Evolutionary conservation across 768 basidiomycete species (phyloP), one percentile per base, ranked within the genome.

Genomic region (Rhizopogon vesiculosus): DNA sequence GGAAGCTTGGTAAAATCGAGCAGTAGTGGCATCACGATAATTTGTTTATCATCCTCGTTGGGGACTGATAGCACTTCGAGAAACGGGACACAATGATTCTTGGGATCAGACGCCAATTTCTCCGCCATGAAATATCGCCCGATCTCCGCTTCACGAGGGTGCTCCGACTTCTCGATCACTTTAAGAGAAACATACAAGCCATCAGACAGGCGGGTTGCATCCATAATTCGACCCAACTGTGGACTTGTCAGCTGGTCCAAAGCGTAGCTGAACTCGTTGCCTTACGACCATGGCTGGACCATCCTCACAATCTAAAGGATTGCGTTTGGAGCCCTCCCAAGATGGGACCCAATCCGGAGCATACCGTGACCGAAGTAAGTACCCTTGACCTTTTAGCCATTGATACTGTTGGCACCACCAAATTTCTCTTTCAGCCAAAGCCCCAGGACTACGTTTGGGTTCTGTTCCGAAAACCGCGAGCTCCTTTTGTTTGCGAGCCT

Each of bases 261-360:
- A 22, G 22, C 2, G 22, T 2, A 22, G 22, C 22, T 22, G 22
- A 22, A 2, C 22, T 22, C 2, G 22, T 2, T 1, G 22, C 22
- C 22, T 22, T 2, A 22, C 22, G 2, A 1, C 1, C 2, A 22
- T 22, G 22, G 2, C 22, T 2, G 1, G 22, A 1, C 22, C 50
- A 25, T 25, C 55, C 39, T 59, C 57, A 38, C 57, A 59, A 29
- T 3, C 5, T 12, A 40, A 33, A 5, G 28, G 25, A 13, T 22
- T 4, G 9, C 35, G 55, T 1, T 50, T 42, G 8, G 18, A 56
- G 43, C 31, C 25, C 8, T 35, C 41, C 74, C 74, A 75, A 1
- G 72, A 75, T 1, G 71, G 69, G 7, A 61, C 55, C 73, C 73
- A 74, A 29, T 62, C 65, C 0, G 72, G 72, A 3, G 45, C 29